Conservation (phyloP, 306 rosid genomes). For the Lathyrus tuberosus region DNA sequence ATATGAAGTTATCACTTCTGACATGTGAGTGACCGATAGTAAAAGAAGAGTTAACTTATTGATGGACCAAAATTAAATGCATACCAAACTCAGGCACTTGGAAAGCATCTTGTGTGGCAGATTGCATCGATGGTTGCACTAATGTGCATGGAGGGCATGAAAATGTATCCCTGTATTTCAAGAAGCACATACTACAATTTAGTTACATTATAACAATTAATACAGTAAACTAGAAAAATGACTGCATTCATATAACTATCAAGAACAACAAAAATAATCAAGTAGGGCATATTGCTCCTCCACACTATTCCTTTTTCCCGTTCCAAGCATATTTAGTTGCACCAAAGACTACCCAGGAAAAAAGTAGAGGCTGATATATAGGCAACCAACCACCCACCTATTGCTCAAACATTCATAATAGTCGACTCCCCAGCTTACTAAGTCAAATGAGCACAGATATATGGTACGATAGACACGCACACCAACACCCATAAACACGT, state of each 20-base stretch:
- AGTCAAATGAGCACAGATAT: conserved; percentile 14
- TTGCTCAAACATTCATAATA: conserved; percentile 31
- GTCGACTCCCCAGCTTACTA: conserved; percentile 11
- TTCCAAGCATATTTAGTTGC: conserved; percentile 18
- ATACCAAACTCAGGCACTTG: conserved; percentile 79
- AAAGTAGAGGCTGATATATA: conserved; percentile 3
- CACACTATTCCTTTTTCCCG: neutral
- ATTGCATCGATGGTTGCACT: conserved; percentile 83
- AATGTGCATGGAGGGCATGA: conserved; percentile 84
- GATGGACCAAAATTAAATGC: conserved; percentile 28
- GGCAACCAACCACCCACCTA: conserved; percentile 2
- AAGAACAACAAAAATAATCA: conserved; percentile 27
- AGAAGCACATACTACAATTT: conserved; percentile 37
- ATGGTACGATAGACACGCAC: conserved; percentile 7
- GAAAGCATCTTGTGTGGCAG: conserved; percentile 48
- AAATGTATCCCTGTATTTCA: conserved; percentile 79
- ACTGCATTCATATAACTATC: conserved; percentile 19
- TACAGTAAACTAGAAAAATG: conserved; percentile 16
- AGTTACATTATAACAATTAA: conserved; percentile 2
- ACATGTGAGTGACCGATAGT: neutral
- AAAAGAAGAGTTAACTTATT: conserved; percentile 5
- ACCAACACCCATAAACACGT: conserved; percentile 13
- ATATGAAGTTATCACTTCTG: neutral
- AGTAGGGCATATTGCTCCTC: conserved; percentile 25
- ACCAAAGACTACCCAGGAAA: conserved; percentile 22